These are phyloP conservation scores for Phlebiopsis flavidoalba DNA, from an alignment of 768 basidiomycete species.

Conservation along the genomic window DNA sequence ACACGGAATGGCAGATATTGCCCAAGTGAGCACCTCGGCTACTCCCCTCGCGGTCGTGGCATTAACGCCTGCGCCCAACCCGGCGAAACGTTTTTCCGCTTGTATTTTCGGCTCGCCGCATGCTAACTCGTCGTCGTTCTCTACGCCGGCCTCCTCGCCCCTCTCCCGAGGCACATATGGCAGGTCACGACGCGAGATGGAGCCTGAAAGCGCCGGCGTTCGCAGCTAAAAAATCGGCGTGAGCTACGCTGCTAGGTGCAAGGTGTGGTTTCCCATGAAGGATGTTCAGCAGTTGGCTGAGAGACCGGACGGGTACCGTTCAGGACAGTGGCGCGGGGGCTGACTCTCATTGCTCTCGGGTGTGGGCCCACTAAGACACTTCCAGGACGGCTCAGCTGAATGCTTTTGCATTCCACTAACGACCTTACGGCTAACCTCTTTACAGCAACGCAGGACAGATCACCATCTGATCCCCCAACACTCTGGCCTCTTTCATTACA, in stretches of 20 bases:
- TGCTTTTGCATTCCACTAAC: background rate
- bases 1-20: slow-evolving; percentile 35
- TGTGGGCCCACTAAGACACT: too few relatives aligned
- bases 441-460: slow-evolving; percentile 5
- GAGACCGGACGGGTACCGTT: slow-evolving; percentile 23
- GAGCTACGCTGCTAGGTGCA: slow-evolving; percentile 37
- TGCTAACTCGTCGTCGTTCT: slow-evolving; percentile 29
- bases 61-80: slow-evolving; percentile 32
- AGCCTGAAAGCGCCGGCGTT: slow-evolving; percentile 46
- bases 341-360: slow-evolving; percentile 3
- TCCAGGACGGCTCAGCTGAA: too few relatives aligned
- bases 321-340: slow-evolving; percentile 30
- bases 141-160: slow-evolving; percentile 18
- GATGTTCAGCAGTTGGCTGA: slow-evolving; percentile 17
- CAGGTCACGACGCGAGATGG: slow-evolving; percentile 25
- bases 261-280: slow-evolving; percentile 16
- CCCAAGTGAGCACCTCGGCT: slow-evolving; percentile 40
- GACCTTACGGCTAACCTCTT: slow-evolving; percentile 5
- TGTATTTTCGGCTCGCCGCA: slow-evolving; percentile 48
- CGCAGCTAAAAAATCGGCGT: slow-evolving; percentile 51
- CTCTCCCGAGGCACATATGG: slow-evolving; percentile 16
- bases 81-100: slow-evolving; percentile 47
- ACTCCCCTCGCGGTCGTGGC: slow-evolving; percentile 20
- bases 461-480: slow-evolving; percentile 34
- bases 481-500: slow-evolving; percentile 34